A percentile compares a stretch with the other conserved stretches of the same genome.
phyloP scores from a whole-genome alignment of 108 stramenopile species.

The Fistulifera pelliculosa region DNA sequence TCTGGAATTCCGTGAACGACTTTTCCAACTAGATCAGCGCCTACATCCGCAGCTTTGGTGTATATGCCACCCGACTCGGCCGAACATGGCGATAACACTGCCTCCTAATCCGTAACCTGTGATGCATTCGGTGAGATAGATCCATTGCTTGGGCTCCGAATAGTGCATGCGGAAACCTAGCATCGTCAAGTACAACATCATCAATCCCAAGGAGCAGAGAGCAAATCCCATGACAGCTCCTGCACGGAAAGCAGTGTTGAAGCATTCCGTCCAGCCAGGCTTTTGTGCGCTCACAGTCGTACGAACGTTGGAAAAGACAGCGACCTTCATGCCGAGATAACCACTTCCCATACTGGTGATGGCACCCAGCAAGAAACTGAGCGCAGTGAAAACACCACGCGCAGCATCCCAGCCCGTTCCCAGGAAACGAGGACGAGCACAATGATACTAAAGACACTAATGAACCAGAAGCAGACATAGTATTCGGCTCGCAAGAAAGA shows the following conservation, averaged over 20 bases:
- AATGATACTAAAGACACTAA: conserved; percentile 67
- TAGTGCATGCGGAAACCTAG: conserved; percentile 76
- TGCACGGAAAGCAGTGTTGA: conserved; percentile 96
- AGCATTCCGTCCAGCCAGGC: conserved; percentile 77
- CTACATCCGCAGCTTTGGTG: conserved; percentile 98
- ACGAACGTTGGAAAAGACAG: conserved; percentile 94
- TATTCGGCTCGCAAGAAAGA: conserved; percentile 94
- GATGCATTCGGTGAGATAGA: conserved; percentile 86
- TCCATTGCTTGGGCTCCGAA: conserved; percentile 70
- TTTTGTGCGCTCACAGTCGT: conserved; percentile 89
- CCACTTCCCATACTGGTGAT: conserved; percentile 79
- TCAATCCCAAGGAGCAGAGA: conserved; percentile 86
- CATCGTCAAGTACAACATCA: conserved; percentile 82
- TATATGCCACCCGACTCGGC: conserved; percentile 96
- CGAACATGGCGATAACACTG: conserved; percentile 93
- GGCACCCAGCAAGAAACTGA: conserved; percentile 92
- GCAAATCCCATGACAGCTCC: conserved; percentile 99
- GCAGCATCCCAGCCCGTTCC: conserved; percentile 79
- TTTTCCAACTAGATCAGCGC: conserved; percentile 95
- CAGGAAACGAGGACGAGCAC: conserved; percentile 85
- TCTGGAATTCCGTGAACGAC: conserved; percentile 93
- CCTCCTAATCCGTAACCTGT: conserved; percentile 97
- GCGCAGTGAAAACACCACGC: conserved; percentile 84
- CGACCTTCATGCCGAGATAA: conserved; percentile 97
- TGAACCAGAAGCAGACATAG: conserved; percentile 87